Percentiles rank a stretch among this genome's conserved stretches.
These are phyloP conservation scores for Lentinula detonsa DNA, from an alignment of 768 basidiomycete species.

Conservation along the genomic window DNA sequence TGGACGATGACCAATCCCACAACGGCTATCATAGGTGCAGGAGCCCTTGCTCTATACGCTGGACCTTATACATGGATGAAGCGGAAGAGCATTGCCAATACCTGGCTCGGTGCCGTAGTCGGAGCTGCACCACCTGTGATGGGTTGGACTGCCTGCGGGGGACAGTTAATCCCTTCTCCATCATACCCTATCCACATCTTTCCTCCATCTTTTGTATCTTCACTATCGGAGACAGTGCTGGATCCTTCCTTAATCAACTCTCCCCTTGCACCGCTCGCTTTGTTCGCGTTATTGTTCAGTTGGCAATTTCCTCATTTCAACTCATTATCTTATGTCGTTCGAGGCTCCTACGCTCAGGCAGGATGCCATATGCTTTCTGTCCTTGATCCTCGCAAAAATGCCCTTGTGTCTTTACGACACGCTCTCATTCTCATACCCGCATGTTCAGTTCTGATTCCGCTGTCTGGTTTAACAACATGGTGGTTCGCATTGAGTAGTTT, in stretches of 20 bases:
- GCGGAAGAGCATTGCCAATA: slow-evolving; percentile 74
- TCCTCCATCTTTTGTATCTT: slow-evolving; percentile 54
- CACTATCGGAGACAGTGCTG: slow-evolving; percentile 22
- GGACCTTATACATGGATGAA: slow-evolving; percentile 93
- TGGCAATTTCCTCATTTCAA: slow-evolving; percentile 99
- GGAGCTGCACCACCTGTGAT: slow-evolving; percentile 92
- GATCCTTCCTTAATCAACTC: slow-evolving; percentile 62
- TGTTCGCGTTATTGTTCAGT: slow-evolving; percentile 83
- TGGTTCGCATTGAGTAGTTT: slow-evolving; percentile 74
- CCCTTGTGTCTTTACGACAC: slow-evolving; percentile 82
- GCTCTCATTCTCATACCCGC: slow-evolving; percentile 69
- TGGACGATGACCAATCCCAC: slow-evolving; percentile 81
- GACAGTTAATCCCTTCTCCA: slow-evolving; percentile 60
- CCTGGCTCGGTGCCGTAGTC: slow-evolving; percentile 92
- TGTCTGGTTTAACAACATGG: slow-evolving; percentile 94
- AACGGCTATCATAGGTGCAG: slow-evolving; percentile 76
- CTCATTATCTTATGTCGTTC: slow-evolving; percentile 79
- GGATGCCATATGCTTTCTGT: slow-evolving; percentile 93
- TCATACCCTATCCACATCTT: slow-evolving; percentile 53
- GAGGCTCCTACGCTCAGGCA: slow-evolving; percentile 85
- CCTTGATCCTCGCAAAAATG: slow-evolving; percentile 70
- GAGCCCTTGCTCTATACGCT: slow-evolving; percentile 87
- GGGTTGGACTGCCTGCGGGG: slow-evolving; percentile 97
- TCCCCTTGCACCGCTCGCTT: slow-evolving; percentile 71
- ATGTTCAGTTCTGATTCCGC: slow-evolving; percentile 73